phyloP scores from a whole-genome alignment of 345 rosid species.

The Conringia planisiliqua region DNA sequence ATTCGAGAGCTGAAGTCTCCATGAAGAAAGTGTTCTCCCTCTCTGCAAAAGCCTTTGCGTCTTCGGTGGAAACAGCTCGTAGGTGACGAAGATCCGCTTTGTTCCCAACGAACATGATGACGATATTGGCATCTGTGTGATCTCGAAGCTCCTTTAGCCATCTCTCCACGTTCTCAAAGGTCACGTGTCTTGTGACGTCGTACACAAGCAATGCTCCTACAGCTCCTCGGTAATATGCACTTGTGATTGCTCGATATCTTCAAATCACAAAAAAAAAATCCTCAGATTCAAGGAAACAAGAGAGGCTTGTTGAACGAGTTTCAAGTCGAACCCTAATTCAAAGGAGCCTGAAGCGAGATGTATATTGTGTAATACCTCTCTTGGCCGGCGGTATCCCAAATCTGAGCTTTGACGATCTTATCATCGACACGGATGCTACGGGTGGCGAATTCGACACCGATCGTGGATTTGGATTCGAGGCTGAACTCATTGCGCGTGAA shows the following conservation, averaged over 20 bases:
- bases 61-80: conserved; percentile 62
- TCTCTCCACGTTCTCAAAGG: conserved; percentile 73
- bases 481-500: conserved; percentile 77
- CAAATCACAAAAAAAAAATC: neutral
- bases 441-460: conserved; percentile 85
- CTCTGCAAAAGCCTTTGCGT: conserved; percentile 63
- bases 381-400: conserved; percentile 90
- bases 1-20: conserved; percentile 74
- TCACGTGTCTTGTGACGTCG: conserved; percentile 75
- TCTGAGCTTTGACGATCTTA: conserved; percentile 80
- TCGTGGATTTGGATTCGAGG: conserved; percentile 78
- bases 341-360: neutral
- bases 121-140: conserved; percentile 72
- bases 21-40: conserved; percentile 46
- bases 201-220: conserved; percentile 80
- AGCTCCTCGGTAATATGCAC: conserved; percentile 87
- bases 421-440: conserved; percentile 70
- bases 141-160: conserved; percentile 87
- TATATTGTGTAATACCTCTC: conserved; percentile 46
- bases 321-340: neutral
- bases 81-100: conserved; percentile 82
- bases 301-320: too few species aligned
- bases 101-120: conserved; percentile 85
- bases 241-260: conserved; percentile 76
- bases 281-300: neutral